phyloP scores from a whole-genome alignment of 768 basidiomycete species.

The Mycena rebaudengoi region DNA sequence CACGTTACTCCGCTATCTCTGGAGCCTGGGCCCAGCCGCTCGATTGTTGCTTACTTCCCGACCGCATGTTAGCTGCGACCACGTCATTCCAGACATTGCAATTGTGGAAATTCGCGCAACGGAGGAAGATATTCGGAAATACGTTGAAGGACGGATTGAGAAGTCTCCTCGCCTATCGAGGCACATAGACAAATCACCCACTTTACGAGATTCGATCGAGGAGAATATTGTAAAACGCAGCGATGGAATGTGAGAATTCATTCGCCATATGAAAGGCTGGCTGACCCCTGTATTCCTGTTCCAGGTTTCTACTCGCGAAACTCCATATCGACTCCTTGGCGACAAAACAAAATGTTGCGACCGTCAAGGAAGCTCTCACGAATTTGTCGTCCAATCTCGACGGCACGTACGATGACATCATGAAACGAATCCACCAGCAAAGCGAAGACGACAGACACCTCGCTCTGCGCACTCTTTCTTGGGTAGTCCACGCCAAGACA shows the following conservation, averaged over 20 bases:
- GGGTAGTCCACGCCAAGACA: not conserved
- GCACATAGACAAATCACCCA: not conserved
- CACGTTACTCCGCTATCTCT: not conserved
- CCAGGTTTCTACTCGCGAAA: slow-evolving; percentile 10
- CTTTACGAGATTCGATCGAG: not conserved
- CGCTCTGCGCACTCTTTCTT: not conserved
- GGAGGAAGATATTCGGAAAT: not conserved
- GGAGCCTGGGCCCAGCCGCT: not conserved
- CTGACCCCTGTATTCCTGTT: not conserved
- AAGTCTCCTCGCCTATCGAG: not conserved
- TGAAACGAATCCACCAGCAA: not conserved
- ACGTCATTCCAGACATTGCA: not conserved
- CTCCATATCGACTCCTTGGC: not conserved
- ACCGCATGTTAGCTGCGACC: not conserved
- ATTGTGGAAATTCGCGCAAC: not conserved
- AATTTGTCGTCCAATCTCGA: not conserved
- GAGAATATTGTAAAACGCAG: not conserved
- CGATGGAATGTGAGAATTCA: not conserved
- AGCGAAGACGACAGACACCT: not conserved
- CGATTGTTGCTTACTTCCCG: not conserved
- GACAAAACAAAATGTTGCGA: not conserved
- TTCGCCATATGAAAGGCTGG: not conserved
- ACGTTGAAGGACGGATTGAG: not conserved
- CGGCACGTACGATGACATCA: not conserved
- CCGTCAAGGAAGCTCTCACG: not conserved